phyloP scores from a whole-genome alignment of 345 rosid species.

The Iberis pinnata region DNA sequence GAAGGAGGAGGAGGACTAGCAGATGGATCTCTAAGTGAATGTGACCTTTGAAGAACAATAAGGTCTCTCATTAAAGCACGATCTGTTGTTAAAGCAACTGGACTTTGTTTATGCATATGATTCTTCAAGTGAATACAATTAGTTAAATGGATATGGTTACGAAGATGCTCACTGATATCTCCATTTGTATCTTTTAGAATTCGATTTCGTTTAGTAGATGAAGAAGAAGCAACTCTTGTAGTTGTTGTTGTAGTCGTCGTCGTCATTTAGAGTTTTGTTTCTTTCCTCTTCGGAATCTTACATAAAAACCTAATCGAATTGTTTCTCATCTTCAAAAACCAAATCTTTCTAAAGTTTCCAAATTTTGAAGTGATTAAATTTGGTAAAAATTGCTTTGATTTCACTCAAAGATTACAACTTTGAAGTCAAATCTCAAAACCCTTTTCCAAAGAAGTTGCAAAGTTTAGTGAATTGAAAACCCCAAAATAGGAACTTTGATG shows the following conservation, averaged over 20 bases:
- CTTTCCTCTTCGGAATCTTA: slow-evolving; percentile 29
- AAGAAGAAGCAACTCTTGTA: slow-evolving; percentile 50
- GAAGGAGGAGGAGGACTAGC: slow-evolving; percentile 76
- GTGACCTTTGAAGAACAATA: slow-evolving; percentile 76
- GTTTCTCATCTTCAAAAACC: slow-evolving; percentile 34
- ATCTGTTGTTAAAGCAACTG: slow-evolving; percentile 59
- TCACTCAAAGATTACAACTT: slow-evolving; percentile 15
- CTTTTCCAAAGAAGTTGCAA: background rate
- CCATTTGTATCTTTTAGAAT: slow-evolving; percentile 90
- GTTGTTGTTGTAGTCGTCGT: slow-evolving; percentile 20
- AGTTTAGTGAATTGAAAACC: slow-evolving; percentile 2
- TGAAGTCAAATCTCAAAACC: slow-evolving; percentile 4
- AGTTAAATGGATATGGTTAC: slow-evolving; percentile 86
- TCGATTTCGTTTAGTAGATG: slow-evolving; percentile 40
- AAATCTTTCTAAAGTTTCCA: slow-evolving; percentile 11
- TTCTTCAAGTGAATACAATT: slow-evolving; percentile 96
- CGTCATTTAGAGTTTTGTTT: slow-evolving; percentile 44
- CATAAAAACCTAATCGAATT: slow-evolving; percentile 32
- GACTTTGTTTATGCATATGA: slow-evolving; percentile 97
- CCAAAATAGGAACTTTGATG: slow-evolving; percentile 19
- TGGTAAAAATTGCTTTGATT: no score
- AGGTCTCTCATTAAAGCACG: slow-evolving; percentile 88
- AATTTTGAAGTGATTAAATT: background rate
- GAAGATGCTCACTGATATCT: slow-evolving; percentile 85
- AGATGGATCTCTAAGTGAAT: slow-evolving; percentile 88